Conservation (phyloP, 768 basidiomycete species). For the Calocera viscosa region DNA sequence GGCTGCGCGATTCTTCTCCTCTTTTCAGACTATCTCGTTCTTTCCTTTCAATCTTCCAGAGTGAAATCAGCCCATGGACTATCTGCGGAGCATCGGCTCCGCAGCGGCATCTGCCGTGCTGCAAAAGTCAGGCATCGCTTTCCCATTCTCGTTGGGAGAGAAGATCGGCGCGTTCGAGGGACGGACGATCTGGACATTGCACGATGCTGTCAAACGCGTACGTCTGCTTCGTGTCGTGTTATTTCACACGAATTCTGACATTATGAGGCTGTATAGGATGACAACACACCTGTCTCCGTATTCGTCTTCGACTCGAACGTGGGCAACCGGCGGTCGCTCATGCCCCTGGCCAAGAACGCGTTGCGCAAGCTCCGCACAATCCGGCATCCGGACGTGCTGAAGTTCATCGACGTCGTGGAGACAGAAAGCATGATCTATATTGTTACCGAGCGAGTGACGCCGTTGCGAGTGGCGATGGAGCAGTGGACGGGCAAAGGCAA, state of each 20-base stretch:
- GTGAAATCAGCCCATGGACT: conserved; percentile 47
- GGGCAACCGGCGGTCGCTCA: conserved; percentile 42
- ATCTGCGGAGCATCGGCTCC: conserved; percentile 66
- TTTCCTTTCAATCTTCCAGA: neutral
- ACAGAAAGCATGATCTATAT: conserved; percentile 79
- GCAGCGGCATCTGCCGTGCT: conserved; percentile 84
- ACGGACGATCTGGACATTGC: conserved; percentile 68
- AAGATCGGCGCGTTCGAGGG: conserved; percentile 54
- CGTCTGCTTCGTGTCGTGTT: conserved; percentile 18
- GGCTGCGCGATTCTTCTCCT: neutral
- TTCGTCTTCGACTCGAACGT: conserved; percentile 70
- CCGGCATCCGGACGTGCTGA: conserved; percentile 91
- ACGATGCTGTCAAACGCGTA: conserved; percentile 83
- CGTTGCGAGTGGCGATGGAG: conserved; percentile 50
- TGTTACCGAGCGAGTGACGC: conserved; percentile 86
- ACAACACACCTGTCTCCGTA: conserved; percentile 68
- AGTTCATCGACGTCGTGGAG: conserved; percentile 87
- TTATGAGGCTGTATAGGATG: conserved; percentile 49
- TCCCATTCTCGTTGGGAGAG: conserved; percentile 73
- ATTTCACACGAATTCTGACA: neutral
- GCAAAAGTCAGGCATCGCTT: conserved; percentile 79
- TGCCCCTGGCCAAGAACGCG: conserved; percentile 77
- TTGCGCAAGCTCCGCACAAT: conserved; percentile 79
- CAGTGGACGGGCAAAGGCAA: conserved; percentile 52
- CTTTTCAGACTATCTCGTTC: neutral